Evolutionary conservation across 805 yeast species (phyloP).

Genomic region (Pichia cephalocereana): DNA sequence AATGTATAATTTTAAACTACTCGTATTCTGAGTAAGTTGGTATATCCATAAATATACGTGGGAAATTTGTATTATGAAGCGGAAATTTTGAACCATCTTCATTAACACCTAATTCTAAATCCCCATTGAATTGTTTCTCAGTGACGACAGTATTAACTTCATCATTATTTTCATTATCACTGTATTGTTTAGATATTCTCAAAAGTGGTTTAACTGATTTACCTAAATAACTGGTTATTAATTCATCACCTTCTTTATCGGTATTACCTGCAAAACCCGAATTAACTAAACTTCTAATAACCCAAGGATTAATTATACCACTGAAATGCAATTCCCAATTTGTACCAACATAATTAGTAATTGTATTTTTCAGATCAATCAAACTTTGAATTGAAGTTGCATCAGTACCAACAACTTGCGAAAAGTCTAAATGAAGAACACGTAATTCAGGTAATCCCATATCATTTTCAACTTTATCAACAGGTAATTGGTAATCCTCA

Average conservation of each 20-base stretch:
- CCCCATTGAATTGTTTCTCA: constrained; percentile 1
- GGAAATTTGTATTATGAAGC: constrained; percentile 55
- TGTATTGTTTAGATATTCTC: not conserved
- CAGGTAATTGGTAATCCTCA: not conserved
- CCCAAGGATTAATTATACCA: constrained; percentile 82
- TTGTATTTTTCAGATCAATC: constrained; percentile 64
- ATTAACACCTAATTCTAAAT: constrained; percentile 17
- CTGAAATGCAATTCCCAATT: constrained; percentile 87
- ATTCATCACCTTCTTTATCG: constrained; percentile 4
- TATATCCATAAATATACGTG: constrained; percentile 71
- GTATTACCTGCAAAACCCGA: constrained; percentile 58
- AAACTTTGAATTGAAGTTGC: constrained; percentile 72
- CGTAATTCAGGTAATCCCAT: constrained; percentile 45
- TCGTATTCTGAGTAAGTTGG: constrained; percentile 35
- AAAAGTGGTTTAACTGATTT: not conserved
- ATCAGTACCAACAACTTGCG: constrained; percentile 67
- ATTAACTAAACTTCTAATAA: constrained; percentile 61
- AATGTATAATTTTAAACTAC: not conserved
- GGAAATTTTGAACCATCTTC: constrained; percentile 27
- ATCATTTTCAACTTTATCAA: not conserved
- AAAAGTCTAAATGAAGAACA: constrained; percentile 73
- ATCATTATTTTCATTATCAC: not conserved
- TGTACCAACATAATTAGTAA: constrained; percentile 66
- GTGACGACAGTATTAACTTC: not conserved
- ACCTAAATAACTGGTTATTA: not conserved